Base-by-base conservation (phyloP, 768 basidiomycete genomes). In the Termitomyces sp. region DNA sequence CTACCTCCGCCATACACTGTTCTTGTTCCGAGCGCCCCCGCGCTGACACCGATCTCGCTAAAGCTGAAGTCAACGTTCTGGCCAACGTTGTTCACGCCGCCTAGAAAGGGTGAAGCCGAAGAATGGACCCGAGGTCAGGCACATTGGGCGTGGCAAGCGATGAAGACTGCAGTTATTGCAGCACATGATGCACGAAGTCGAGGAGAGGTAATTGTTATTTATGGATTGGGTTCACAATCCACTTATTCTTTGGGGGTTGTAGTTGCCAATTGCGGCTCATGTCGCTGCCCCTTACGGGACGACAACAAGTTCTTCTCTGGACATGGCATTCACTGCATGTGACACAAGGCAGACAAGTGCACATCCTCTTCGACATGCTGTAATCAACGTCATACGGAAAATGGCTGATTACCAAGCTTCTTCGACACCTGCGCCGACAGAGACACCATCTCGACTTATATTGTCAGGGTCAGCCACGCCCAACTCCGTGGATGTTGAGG, bases 351-450 rank as follows among this genome's bases (percentile, higher is more conserved):
- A 56, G 8, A 84, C 89, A 2, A 76, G 81, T 0, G 59, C 64
- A 0, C 94, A 98, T 68, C 91, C 95, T 2, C 83, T 99, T 8
- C 84, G 89, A 8, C 97, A 99, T 68, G 86, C 95, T 11, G 81
- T 85, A 3, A 80, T 95, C 62, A 93, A 93, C 69, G 77, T 86
- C 47, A 82, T 95, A 37, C 81, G 87, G 42, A 72, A 79, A 33
- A 71, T 93, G 42, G 87, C 87, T 1, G 86, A 87, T 64, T 72
- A 78, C 58, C 81, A 80, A 33, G 74, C 80, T 30, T 52, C 30
- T 16, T 39, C 48, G 9, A 47, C 50, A 16, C 15, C 37, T 44
- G 41, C 20, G 7, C 53, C 16, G 24, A 36, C 20, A 18, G 16
- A 31, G 30, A 42, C 44, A 9, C 37, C 52, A 30, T 27, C 24